Evolutionary conservation across 805 yeast genomes (phyloP).

Genomic region (Nakazawaea wickerhamii): DNA sequence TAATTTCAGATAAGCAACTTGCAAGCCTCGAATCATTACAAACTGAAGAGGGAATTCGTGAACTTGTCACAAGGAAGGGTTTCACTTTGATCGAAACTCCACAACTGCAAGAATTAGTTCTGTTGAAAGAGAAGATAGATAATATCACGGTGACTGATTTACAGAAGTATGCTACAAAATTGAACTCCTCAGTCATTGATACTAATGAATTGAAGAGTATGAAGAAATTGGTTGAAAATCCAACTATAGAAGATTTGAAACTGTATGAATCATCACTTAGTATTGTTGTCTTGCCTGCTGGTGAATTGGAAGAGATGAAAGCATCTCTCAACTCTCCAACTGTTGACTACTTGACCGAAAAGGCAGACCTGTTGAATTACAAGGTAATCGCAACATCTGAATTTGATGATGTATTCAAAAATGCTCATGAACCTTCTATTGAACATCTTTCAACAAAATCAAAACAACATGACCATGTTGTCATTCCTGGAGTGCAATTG

Average conservation of each 20-base stretch:
- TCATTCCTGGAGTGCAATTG: neutral
- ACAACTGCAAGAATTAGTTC: neutral
- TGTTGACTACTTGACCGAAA: neutral
- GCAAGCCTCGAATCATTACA: neutral
- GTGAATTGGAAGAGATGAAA: neutral
- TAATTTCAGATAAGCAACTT: neutral
- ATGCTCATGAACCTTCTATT: neutral
- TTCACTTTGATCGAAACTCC: neutral
- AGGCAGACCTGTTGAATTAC: conserved; percentile 11
- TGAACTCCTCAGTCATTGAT: neutral
- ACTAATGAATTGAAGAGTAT: neutral
- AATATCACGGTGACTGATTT: neutral
- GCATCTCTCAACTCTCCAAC: neutral
- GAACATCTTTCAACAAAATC: neutral
- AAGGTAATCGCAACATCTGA: neutral
- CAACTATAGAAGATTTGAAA: conserved; percentile 8
- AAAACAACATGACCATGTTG: neutral
- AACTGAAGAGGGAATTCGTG: neutral
- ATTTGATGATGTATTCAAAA: neutral
- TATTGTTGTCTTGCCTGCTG: conserved; percentile 7
- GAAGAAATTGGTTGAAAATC: conserved; percentile 10
- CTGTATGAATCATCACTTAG: conserved; percentile 4
- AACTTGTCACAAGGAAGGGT: neutral
- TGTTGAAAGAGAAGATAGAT: neutral
- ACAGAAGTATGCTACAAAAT: neutral